These are phyloP conservation scores for Alternaria arborescens DNA, from an alignment of 2,329 filamentous ascomycete species.

Conservation along the genomic window DNA sequence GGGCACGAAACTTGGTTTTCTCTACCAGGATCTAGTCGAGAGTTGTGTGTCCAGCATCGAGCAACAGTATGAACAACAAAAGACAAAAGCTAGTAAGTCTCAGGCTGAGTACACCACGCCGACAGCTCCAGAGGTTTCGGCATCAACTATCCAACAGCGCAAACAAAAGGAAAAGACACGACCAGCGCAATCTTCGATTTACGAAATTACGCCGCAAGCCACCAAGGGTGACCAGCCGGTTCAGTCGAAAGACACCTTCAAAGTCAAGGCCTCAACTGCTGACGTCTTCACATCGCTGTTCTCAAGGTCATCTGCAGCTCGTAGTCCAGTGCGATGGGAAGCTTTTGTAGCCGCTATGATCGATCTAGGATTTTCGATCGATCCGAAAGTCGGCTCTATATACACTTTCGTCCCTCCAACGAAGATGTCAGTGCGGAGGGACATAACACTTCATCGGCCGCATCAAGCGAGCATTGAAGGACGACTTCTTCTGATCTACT, in stretches of 20 bases:
- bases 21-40: conserved; percentile 5
- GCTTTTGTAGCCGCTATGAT: conserved; percentile 24
- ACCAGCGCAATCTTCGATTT: neutral
- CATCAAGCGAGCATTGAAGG: conserved; percentile 26
- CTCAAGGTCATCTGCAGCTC: conserved; percentile 28
- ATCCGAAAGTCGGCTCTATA: conserved; percentile 25
- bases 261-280: conserved; percentile 52
- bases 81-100: neutral
- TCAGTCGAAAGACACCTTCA: conserved; percentile 29
- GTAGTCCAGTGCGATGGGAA: conserved; percentile 31
- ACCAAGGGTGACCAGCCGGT: neutral
- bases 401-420: conserved; percentile 22
- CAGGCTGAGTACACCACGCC: neutral
- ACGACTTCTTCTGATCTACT: conserved; percentile 15
- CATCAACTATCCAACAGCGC: neutral
- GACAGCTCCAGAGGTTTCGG: neutral
- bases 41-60: neutral
- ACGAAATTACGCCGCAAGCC: neutral
- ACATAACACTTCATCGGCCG: conserved; percentile 27
- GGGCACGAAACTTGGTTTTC: conserved; percentile 7
- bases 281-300: conserved; percentile 51
- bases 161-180: conserved; percentile 10
- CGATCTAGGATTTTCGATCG: conserved; percentile 22
- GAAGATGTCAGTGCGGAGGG: conserved; percentile 5
- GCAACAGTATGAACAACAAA: conserved; percentile 2